Evolutionary conservation across 139 green algal species (phyloP).

Genomic region (Chlorella sorokiniana): DNA sequence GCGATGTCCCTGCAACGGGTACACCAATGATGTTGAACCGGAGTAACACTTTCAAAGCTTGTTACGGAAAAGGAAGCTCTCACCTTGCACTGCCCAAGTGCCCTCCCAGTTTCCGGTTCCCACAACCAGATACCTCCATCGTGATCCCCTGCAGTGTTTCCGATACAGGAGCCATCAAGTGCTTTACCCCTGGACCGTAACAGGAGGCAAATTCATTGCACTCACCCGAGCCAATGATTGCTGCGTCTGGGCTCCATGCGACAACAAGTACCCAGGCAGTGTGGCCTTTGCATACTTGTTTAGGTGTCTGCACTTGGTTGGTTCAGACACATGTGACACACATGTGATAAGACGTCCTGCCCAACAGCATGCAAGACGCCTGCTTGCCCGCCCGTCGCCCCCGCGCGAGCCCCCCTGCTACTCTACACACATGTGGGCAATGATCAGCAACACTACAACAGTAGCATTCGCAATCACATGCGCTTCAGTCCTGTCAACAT

Average conservation of each 20-base stretch:
- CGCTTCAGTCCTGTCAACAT: background rate
- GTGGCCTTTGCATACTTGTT: slow-evolving; percentile 86
- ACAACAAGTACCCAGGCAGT: slow-evolving; percentile 93
- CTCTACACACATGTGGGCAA: no score
- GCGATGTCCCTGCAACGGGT: slow-evolving; percentile 72
- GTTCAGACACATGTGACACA: no score
- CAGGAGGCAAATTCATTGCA: background rate
- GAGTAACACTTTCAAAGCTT: slow-evolving; percentile 14
- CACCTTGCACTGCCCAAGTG: slow-evolving; percentile 70
- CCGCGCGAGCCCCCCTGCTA: no score
- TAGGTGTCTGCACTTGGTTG: slow-evolving; percentile 57
- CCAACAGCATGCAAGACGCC: background rate
- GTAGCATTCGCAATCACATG: no score
- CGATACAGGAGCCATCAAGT: background rate
- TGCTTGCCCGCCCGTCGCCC: no score
- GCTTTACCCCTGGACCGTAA: background rate
- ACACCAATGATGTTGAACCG: background rate
- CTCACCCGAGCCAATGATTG: slow-evolving; percentile 68
- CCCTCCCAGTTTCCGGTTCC: slow-evolving; percentile 68
- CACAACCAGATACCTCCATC: slow-evolving; percentile 87
- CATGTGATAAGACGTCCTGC: background rate
- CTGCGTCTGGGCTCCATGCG: slow-evolving; percentile 89
- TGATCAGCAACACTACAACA: no score
- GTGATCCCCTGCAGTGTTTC: slow-evolving; percentile 67
- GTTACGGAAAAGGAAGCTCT: no score